Conservation (phyloP, 129 eudicot genomes). For the Chrysanthemum makinoi region DNA sequence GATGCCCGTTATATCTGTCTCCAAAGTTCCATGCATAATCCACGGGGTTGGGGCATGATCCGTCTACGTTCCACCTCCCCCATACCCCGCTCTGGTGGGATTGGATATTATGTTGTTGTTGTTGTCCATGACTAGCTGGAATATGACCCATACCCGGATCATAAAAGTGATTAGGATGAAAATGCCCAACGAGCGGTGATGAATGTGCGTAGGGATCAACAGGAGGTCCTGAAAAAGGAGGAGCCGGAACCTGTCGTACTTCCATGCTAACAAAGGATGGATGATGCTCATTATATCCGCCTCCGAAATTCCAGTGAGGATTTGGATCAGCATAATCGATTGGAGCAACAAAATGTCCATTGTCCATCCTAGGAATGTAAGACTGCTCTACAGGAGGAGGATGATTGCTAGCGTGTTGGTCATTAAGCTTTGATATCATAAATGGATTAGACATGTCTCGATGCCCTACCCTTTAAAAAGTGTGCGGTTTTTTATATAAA, state of each 20-base stretch:
- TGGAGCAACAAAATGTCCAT: slow-evolving; percentile 22
- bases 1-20: slow-evolving; percentile 20
- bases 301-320: slow-evolving; percentile 20
- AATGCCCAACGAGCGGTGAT: slow-evolving; percentile 17
- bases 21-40: slow-evolving; percentile 17
- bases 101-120: too few relatives aligned
- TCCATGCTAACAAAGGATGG: slow-evolving; percentile 27
- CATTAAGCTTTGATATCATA: background rate
- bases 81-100: too few relatives aligned
- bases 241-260: slow-evolving; percentile 17
- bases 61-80: too few relatives aligned
- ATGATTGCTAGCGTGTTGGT: slow-evolving; percentile 25
- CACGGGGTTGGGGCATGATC: too few relatives aligned
- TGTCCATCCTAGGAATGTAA: slow-evolving; percentile 26
- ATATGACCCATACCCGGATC: slow-evolving; percentile 12
- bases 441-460: slow-evolving; percentile 26
- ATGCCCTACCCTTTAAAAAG: slow-evolving; percentile 29
- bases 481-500: too few relatives aligned
- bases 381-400: slow-evolving; percentile 14
- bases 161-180: slow-evolving; percentile 22
- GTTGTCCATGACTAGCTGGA: slow-evolving; percentile 3
- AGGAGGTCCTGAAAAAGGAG: slow-evolving; percentile 18
- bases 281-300: slow-evolving; percentile 21
- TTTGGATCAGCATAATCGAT: slow-evolving; percentile 9
- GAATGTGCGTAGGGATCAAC: slow-evolving; percentile 24